These are phyloP conservation scores for Fusarium devonianum DNA, from an alignment of 2,329 filamentous ascomycete genomes.

Conservation along the genomic window DNA sequence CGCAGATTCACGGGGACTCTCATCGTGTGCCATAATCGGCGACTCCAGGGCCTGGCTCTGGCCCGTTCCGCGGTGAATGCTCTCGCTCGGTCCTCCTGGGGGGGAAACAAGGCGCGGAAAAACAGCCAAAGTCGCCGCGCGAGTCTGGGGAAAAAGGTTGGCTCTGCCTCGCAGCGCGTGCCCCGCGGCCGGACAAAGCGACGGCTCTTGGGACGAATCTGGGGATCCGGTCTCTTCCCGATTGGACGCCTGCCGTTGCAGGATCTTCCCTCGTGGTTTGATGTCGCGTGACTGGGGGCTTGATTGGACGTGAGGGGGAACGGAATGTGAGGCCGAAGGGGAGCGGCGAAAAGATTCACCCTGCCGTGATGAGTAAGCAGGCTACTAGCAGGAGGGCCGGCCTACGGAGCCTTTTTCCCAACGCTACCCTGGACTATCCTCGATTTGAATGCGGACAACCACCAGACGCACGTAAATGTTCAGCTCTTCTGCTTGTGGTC, in stretches of 20 bases:
- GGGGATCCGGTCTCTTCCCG: slow-evolving; percentile 17
- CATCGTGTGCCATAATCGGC: slow-evolving; percentile 25
- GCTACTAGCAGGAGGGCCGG: slow-evolving; percentile 1
- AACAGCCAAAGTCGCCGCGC: not conserved
- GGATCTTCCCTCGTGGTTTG: slow-evolving; percentile 2
- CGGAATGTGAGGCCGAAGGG: slow-evolving; percentile 18
- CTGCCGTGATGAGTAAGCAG: slow-evolving; percentile 35
- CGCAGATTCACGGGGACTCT: slow-evolving; percentile 16
- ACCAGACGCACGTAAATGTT: too few relatives aligned
- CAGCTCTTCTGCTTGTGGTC: too few relatives aligned
- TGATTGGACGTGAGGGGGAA: too few relatives aligned
- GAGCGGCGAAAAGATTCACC: slow-evolving; percentile 7
- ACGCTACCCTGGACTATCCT: too few relatives aligned
- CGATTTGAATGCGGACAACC: too few relatives aligned
- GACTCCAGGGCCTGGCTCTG: slow-evolving; percentile 4
- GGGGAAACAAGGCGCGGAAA: too few relatives aligned
- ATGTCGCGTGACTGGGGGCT: slow-evolving; percentile 24
- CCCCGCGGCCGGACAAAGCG: not conserved
- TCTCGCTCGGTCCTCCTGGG: too few relatives aligned
- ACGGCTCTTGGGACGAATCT: slow-evolving; percentile 6
- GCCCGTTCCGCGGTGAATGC: too few relatives aligned
- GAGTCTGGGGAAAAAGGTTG: not conserved
- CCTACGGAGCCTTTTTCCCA: slow-evolving; percentile 3
- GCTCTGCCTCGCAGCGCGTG: not conserved
- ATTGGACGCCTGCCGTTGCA: slow-evolving; percentile 14